Base-by-base conservation (phyloP, 2,329 filamentous ascomycete species). In the Hymenoscyphus occultus region DNA sequence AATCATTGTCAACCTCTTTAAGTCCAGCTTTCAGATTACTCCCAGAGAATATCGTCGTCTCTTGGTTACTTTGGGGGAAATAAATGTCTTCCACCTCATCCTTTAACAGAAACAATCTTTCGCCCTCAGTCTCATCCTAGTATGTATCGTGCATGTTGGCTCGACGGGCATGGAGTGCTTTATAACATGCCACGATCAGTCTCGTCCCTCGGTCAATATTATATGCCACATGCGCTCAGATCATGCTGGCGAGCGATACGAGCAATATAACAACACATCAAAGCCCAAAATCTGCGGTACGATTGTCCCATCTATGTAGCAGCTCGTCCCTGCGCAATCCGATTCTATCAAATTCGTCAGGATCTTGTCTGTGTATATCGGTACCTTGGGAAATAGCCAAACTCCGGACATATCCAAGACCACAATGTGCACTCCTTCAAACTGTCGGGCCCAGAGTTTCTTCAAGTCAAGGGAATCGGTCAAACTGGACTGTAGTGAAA, bases 341-440 rank as follows among this genome's bases (percentile, higher is more conserved):
- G 9, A 66, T 70, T 61, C 62, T 67, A 13, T 68, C 69, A 63
- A 66, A 69, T 58, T 69, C 56, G 61, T 71, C 68, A 45, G 69
- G 69, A 40, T 71, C 61, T 39, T 69, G 57, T 31, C 56, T 59
- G 57, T 68, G 70, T 59, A 65, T 70, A 71, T 56, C 65, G 59
- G 60, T 69, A 71, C 61, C 62, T 69, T 1, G 68, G 67, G 60
- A 64, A 63, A 14, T 65, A 42, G 10, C 63, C 65, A 28, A 67
- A 63, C 56, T 71, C 68, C 1, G 60, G 56, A 58, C 69, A 71
- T 10, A 62, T 64, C 69, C 68, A 71, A 3, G 68, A 69, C 64
- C 59, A 65, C 39, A 65, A 54, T 5, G 62, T 59, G 51, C 69
- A 71, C 63, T 61, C 28, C 59, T 60, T 63, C 5, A 71, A 39